phyloP scores from a whole-genome alignment of 2,329 filamentous ascomycete species.

The Lachnellula cervina region DNA sequence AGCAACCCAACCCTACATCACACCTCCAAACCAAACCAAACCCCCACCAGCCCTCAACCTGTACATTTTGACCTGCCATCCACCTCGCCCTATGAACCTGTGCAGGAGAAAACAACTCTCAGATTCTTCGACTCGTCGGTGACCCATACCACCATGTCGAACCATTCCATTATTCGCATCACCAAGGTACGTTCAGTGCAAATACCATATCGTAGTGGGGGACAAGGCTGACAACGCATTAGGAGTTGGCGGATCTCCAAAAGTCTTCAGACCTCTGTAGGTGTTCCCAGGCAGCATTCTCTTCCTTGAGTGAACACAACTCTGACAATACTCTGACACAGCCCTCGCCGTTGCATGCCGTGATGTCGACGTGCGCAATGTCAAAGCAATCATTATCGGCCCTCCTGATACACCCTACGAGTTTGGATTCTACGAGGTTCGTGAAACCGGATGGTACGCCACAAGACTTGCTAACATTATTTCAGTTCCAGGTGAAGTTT shows the following conservation, averaged over 20 bases:
- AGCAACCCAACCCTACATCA: too few relatives aligned
- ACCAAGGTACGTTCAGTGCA: slow-evolving; percentile 57
- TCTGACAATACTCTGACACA: slow-evolving; percentile 33
- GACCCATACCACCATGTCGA: slow-evolving; percentile 52
- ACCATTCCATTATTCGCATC: slow-evolving; percentile 85
- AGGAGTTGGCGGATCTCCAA: slow-evolving; percentile 86
- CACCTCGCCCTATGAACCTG: slow-evolving; percentile 10
- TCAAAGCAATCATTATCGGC: slow-evolving; percentile 83
- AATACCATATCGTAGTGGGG: slow-evolving; percentile 18
- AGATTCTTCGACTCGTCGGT: slow-evolving; percentile 4
- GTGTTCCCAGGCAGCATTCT: slow-evolving; percentile 29
- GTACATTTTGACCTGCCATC: not conserved
- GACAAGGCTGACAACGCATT: slow-evolving; percentile 34
- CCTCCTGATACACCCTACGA: slow-evolving; percentile 94
- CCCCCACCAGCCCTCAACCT: not conserved
- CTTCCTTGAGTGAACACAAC: slow-evolving; percentile 1
- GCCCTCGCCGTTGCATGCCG: slow-evolving; percentile 83
- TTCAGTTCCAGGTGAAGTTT: slow-evolving; percentile 71
- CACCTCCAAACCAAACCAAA: too few relatives aligned
- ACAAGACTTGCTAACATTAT: slow-evolving; percentile 26
- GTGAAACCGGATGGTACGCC: slow-evolving; percentile 18
- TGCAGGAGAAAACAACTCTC: slow-evolving; percentile 5
- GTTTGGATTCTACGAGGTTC: slow-evolving; percentile 93
- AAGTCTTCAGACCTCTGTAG: slow-evolving; percentile 77
- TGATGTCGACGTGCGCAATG: slow-evolving; percentile 82